A percentile compares a stretch with the other conserved stretches of the same genome.
phyloP scores from a whole-genome alignment of 257 asterid species.

The Echites panduratus region DNA sequence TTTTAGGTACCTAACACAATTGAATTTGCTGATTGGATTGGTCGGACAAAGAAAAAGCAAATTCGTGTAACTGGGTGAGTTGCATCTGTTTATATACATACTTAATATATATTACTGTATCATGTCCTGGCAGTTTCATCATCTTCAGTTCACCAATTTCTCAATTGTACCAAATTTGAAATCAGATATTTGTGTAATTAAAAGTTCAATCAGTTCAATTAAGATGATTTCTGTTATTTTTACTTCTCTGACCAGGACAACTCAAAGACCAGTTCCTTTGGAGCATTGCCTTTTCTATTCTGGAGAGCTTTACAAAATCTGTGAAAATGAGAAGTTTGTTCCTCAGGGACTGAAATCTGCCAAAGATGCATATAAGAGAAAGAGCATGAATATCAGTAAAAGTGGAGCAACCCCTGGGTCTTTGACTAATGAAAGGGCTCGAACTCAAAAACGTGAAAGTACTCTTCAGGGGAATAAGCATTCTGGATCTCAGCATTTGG shows the following conservation, averaged over 20 bases:
- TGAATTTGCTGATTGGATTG: conserved; percentile 99
- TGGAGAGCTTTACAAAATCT: conserved; percentile 86
- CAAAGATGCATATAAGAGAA: conserved; percentile 63
- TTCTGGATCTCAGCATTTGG: conserved; percentile 30
- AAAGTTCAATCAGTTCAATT: not conserved
- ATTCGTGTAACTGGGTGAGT: conserved; percentile 94
- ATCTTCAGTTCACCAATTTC: conserved; percentile 7
- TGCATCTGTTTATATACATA: not conserved
- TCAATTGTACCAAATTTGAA: not conserved
- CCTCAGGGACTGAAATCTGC: conserved; percentile 86
- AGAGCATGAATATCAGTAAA: conserved; percentile 34
- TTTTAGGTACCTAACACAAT: conserved; percentile 88
- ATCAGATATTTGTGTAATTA: not conserved
- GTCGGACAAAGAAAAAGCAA: conserved; percentile 91
- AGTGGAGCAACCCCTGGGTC: conserved; percentile 52
- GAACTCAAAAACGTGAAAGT: conserved; percentile 31
- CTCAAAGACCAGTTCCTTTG: conserved; percentile 95
- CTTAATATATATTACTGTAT: conserved; percentile 17
- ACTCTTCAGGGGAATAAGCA: conserved; percentile 30
- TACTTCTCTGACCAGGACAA: conserved; percentile 55
- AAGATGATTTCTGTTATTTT: conserved; percentile 15
- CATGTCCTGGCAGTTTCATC: conserved; percentile 14
- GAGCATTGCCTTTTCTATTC: conserved; percentile 91
- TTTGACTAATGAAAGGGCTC: conserved; percentile 34
- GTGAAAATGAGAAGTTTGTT: conserved; percentile 79